A percentile compares a stretch with the other conserved stretches of the same genome.
These are phyloP conservation scores for Gautieria morchelliformis DNA, from an alignment of 768 basidiomycete species.

Conservation along the genomic window DNA sequence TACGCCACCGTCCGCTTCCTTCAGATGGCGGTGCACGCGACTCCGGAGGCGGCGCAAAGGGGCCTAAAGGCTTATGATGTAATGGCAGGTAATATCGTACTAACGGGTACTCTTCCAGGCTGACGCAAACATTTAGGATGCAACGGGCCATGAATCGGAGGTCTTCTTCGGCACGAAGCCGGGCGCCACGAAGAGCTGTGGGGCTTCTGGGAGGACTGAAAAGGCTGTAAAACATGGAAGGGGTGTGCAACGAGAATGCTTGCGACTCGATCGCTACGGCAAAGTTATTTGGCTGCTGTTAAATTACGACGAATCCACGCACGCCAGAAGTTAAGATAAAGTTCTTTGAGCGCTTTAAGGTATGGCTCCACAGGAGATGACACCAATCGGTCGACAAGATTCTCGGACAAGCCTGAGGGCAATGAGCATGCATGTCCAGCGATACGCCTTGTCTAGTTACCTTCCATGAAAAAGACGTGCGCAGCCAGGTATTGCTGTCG, in stretches of 20 bases:
- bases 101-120: constrained; percentile 84
- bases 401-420: constrained; percentile 60
- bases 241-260: constrained; percentile 70
- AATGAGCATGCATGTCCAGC: background rate
- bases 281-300: background rate
- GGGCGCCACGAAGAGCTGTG: constrained; percentile 51
- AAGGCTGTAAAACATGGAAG: constrained; percentile 77
- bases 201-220: constrained; percentile 67
- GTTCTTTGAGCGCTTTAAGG: constrained; percentile 70
- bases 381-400: constrained; percentile 65
- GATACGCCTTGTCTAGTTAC: constrained; percentile 29
- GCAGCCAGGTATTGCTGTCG: constrained; percentile 71
- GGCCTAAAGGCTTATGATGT: constrained; percentile 74
- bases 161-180: constrained; percentile 80
- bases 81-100: constrained; percentile 88
- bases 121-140: constrained; percentile 86
- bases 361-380: constrained; percentile 68
- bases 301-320: constrained; percentile 18
- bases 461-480: constrained; percentile 91
- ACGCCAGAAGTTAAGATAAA: constrained; percentile 94
- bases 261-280: constrained; percentile 73
- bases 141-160: constrained; percentile 49
- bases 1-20: constrained; percentile 71
- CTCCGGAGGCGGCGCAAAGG: constrained; percentile 62
- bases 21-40: constrained; percentile 33